Conservation (phyloP, 1,284 basidiomycete species). For the Xerocomus tenax region DNA sequence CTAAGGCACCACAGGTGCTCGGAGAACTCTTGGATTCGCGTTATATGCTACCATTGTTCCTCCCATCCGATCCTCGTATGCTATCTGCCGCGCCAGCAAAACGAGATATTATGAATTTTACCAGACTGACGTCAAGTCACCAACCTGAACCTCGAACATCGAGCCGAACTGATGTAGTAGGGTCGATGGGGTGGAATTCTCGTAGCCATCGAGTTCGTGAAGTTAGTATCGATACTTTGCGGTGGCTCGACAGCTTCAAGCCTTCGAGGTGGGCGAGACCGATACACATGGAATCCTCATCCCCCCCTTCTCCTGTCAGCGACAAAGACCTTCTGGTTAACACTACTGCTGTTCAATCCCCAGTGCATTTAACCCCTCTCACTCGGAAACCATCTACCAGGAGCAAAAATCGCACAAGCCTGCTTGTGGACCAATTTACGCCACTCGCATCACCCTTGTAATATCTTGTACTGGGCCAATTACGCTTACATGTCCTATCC, state of each 20-base stretch:
- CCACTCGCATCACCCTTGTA: slow-evolving; percentile 17
- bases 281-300: slow-evolving; percentile 33
- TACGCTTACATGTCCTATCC: slow-evolving; percentile 1
- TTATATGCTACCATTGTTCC: slow-evolving; percentile 82
- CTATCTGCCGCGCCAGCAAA: slow-evolving; percentile 63
- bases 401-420: slow-evolving; percentile 47
- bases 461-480: background rate
- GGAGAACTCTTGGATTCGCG: slow-evolving; percentile 86
- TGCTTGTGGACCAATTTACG: slow-evolving; percentile 31
- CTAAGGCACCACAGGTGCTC: slow-evolving; percentile 67
- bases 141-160: slow-evolving; percentile 32
- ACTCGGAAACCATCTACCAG: slow-evolving; percentile 59
- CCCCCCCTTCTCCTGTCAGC: slow-evolving; percentile 16
- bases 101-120: slow-evolving; percentile 32
- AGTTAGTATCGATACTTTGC: slow-evolving; percentile 49
- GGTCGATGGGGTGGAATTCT: slow-evolving; percentile 49
- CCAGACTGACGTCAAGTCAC: slow-evolving; percentile 23
- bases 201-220: slow-evolving; percentile 52
- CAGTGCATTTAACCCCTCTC: slow-evolving; percentile 47
- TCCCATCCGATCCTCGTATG: slow-evolving; percentile 72
- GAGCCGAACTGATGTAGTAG: slow-evolving; percentile 34
- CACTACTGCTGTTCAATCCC: slow-evolving; percentile 36
- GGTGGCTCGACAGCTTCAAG: slow-evolving; percentile 57
- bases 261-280: slow-evolving; percentile 33
- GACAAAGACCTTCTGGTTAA: slow-evolving; percentile 27